A percentile compares a stretch with the other conserved stretches of the same genome.
phyloP scores from a whole-genome alignment of 1,284 basidiomycete species.

The Trichosporon sp. region DNA sequence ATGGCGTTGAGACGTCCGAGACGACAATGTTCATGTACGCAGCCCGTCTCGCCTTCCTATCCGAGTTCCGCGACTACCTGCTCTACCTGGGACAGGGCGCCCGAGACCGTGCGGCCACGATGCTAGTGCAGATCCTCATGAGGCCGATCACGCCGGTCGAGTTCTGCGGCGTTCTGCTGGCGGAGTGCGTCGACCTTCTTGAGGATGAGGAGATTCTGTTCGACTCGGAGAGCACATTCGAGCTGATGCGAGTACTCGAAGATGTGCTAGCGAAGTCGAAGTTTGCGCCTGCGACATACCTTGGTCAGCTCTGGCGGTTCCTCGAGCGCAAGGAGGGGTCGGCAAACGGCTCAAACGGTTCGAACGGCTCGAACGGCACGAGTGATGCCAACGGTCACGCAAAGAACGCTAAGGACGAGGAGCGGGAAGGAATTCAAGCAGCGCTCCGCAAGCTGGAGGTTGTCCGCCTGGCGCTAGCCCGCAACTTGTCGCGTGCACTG shows the following conservation, averaged over 20 bases:
- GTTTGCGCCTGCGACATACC: constrained; percentile 39
- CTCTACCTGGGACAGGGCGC: constrained; percentile 42
- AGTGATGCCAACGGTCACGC: not conserved
- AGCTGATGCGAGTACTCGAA: constrained; percentile 49
- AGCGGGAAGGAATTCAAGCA: constrained; percentile 18
- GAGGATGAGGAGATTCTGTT: constrained; percentile 48
- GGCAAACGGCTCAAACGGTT: too few relatives aligned
- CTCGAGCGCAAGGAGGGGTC: constrained; percentile 16
- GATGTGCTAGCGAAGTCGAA: constrained; percentile 41
- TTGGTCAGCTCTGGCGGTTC: constrained; percentile 27
- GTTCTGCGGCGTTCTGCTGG: constrained; percentile 49
- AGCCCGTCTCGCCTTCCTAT: constrained; percentile 48
- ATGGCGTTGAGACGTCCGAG: not conserved
- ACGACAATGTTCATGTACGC: constrained; percentile 30
- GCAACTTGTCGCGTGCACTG: constrained; percentile 42
- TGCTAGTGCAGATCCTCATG: constrained; percentile 46
- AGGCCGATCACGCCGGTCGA: constrained; percentile 46
- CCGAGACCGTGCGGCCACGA: constrained; percentile 41
- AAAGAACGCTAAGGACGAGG: constrained; percentile 1
- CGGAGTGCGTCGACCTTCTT: constrained; percentile 47
- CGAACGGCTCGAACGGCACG: not conserved
- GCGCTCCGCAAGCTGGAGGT: constrained; percentile 47
- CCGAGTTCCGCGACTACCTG: constrained; percentile 51
- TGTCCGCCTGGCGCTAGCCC: constrained; percentile 47
- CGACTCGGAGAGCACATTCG: constrained; percentile 45